Evolutionary conservation across 768 basidiomycete genomes (phyloP).

Genomic region (Tubosaeta sp.): DNA sequence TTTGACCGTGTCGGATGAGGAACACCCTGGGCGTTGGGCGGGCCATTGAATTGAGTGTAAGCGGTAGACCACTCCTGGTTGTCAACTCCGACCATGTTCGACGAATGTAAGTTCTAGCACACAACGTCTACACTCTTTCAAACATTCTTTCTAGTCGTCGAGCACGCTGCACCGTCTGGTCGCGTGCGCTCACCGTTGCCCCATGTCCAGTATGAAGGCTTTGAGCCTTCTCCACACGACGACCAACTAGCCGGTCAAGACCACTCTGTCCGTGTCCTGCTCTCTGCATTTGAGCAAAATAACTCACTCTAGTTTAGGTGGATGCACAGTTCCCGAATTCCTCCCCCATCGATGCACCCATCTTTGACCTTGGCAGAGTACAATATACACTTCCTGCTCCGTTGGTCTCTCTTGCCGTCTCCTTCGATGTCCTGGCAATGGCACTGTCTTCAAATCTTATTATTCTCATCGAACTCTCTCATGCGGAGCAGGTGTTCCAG

Average conservation of each 20-base stretch:
- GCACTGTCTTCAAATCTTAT: slow-evolving; percentile 71
- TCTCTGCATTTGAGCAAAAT: slow-evolving; percentile 1
- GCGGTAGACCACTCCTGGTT: neutral
- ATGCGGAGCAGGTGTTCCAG: slow-evolving; percentile 81
- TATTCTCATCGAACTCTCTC: slow-evolving; percentile 85
- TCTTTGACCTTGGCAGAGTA: slow-evolving; percentile 84
- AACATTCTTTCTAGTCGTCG: slow-evolving; percentile 60
- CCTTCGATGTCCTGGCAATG: slow-evolving; percentile 86
- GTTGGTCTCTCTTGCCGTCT: slow-evolving; percentile 77
- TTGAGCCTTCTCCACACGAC: slow-evolving; percentile 64
- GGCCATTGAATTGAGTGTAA: slow-evolving; percentile 13
- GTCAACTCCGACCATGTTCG: slow-evolving; percentile 47
- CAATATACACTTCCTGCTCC: slow-evolving; percentile 86
- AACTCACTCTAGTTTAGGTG: slow-evolving; percentile 25
- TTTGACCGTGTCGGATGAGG: slow-evolving; percentile 71
- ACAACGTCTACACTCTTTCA: neutral
- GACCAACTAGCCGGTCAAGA: slow-evolving; percentile 48
- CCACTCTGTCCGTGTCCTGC: slow-evolving; percentile 23
- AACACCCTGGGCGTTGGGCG: slow-evolving; percentile 71
- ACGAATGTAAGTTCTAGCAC: slow-evolving; percentile 49
- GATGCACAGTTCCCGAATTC: slow-evolving; percentile 23
- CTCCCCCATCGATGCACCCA: slow-evolving; percentile 42
- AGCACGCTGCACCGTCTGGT: slow-evolving; percentile 63
- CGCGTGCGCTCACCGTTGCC: slow-evolving; percentile 42
- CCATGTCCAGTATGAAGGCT: slow-evolving; percentile 79